Base-by-base conservation (phyloP, 1,139 yeast species). In the Blastobotrys arbuscula region DNA sequence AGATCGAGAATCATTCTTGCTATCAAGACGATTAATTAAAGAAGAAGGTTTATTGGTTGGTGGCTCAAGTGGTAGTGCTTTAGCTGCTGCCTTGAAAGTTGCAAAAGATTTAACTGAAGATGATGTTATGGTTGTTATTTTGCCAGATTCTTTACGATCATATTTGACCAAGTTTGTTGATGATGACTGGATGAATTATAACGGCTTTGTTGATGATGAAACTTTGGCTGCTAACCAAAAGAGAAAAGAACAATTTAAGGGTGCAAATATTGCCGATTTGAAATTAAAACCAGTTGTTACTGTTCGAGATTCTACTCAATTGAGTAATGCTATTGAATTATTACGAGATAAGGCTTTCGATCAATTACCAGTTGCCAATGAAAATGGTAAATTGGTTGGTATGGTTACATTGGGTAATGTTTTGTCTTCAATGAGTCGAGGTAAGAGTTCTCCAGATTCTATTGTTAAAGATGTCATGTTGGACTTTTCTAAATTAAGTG, bases 1-100 rank as follows among this genome's bases (percentile, higher is more conserved):
- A 57, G 96, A 87, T 64, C 76, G 82, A 53, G 90, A 84, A 56
- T 80, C 94, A 33, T 87, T 87, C 73, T 74, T 80, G 55, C 78
- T 84, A 59, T 92, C 95, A 36, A 77, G 96, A 73, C 81, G 89
- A 69, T 76, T 87, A 58, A 87, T 87, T 60, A 74, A 82, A 52
- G 92, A 86, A 65, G 96, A 87, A 70, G 95, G 96, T 66, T 79
- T 87, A 47, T 73, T 87, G 48, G 90, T 87, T 48, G 96, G 95
- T 65, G 96, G 95, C 12, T 84, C 94, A 24, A 82, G 92, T 28
- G 96, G 96, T 53, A 76, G 84, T 57, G 92, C 95, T 13, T 76
- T 87, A 60, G 84, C 85, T 60, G 95, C 95, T 44, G 85, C 90
- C 48, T 74, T 87, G 51, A 71, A 80, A 58, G 85, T 84, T 54